A percentile compares a stretch with the other conserved stretches of the same genome.
Evolutionary conservation across 1,139 yeast species (phyloP).

Genomic region (Debaryomycetaceae sp.): DNA sequence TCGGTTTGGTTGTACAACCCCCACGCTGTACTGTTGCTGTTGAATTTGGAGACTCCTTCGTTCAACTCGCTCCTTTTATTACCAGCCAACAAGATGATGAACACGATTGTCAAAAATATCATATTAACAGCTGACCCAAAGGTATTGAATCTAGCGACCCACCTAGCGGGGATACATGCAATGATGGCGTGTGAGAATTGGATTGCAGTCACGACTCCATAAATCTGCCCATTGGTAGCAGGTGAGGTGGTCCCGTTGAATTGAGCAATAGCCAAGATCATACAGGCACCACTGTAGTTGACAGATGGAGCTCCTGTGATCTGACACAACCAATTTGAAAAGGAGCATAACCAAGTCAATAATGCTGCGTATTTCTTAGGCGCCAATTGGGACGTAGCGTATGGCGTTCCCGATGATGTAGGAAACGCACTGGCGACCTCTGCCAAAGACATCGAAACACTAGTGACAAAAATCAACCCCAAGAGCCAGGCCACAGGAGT

Average conservation of each 20-base stretch:
- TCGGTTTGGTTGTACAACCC: conserved; percentile 58
- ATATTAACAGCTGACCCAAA: conserved; percentile 51
- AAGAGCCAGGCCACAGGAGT: conserved; percentile 55
- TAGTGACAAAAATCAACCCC: conserved; percentile 46
- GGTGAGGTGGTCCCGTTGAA: conserved; percentile 30
- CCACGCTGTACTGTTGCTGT: conserved; percentile 54
- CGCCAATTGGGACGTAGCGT: conserved; percentile 49
- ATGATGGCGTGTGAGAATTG: conserved; percentile 49
- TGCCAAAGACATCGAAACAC: conserved; percentile 49
- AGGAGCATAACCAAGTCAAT: conserved; percentile 58
- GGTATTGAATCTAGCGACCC: conserved; percentile 54
- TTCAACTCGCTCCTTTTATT: conserved; percentile 37
- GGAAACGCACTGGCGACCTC: conserved; percentile 49
- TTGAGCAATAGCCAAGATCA: conserved; percentile 55
- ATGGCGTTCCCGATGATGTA: conserved; percentile 48
- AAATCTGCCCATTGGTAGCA: conserved; percentile 50
- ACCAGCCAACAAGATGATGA: conserved; percentile 56
- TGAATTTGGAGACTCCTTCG: conserved; percentile 42
- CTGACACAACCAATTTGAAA: conserved; percentile 50
- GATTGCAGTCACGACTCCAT: conserved; percentile 49
- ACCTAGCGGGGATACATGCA: conserved; percentile 51
- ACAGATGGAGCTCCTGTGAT: conserved; percentile 56
- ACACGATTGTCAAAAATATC: conserved; percentile 51
- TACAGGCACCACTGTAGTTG: conserved; percentile 55
- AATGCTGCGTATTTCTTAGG: conserved; percentile 53